Conservation (phyloP, 2,329 filamentous ascomycete species). For the Colletotrichum orchidophilum region DNA sequence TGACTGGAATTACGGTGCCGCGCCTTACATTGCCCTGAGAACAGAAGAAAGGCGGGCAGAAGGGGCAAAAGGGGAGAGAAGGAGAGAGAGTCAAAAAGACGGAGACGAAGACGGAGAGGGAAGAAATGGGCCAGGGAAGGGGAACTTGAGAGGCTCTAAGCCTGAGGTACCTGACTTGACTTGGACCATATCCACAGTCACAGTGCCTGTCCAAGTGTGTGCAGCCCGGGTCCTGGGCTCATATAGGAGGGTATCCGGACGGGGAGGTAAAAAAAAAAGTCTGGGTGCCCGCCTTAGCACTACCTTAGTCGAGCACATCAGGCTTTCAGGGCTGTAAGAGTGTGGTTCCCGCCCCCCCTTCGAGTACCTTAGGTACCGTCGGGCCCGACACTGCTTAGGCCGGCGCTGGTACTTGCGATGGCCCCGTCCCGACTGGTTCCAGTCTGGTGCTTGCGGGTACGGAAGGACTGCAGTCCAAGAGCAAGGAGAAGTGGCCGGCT, state of each 20-base stretch:
- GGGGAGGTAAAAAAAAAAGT: background rate
- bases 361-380: no score
- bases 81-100: background rate
- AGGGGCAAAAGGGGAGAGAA: background rate
- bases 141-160: conserved; percentile 6
- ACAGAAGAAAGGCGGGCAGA: background rate
- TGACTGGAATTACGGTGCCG: conserved; percentile 7
- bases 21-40: conserved; percentile 14
- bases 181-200: background rate
- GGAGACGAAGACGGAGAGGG: conserved; percentile 17
- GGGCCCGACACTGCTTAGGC: background rate
- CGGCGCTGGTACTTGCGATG: background rate
- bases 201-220: background rate
- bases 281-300: background rate
- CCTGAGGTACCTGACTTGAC: background rate
- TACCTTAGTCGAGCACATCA: background rate
- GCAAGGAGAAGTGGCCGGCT: background rate
- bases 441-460: background rate
- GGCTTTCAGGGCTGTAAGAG: background rate
- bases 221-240: background rate
- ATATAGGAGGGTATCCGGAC: background rate
- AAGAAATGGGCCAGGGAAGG: conserved; percentile 25
- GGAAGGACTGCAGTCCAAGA: background rate
- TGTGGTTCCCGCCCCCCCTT: background rate
- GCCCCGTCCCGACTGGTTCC: background rate